Evolutionary conservation across 2,329 filamentous ascomycete species (phyloP).

Genomic region (Fusarium tricinctum): DNA sequence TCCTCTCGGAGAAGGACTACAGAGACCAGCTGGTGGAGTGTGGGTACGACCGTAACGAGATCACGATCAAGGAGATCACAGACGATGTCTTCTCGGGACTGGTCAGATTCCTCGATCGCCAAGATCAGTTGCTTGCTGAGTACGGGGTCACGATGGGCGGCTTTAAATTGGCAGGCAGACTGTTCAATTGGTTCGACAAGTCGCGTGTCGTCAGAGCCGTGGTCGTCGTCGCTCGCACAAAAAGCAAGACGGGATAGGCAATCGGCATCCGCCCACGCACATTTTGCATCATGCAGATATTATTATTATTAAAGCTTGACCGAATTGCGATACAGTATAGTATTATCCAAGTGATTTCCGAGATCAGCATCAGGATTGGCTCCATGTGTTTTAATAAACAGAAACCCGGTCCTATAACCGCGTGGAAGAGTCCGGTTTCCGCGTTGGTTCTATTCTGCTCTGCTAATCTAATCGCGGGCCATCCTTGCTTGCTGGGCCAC

Average conservation of each 20-base stretch:
- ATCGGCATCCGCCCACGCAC: not conserved
- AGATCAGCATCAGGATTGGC: not conserved
- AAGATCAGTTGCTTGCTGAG: conserved; percentile 52
- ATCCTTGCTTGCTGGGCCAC: not conserved
- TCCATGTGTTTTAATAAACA: not conserved
- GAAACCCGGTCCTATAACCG: conserved; percentile 30
- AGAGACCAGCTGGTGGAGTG: conserved; percentile 59
- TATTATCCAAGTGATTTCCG: not conserved
- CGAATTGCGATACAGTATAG: no score
- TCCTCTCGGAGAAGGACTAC: conserved; percentile 63
- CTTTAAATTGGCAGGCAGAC: conserved; percentile 54
- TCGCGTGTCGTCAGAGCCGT: conserved; percentile 54
- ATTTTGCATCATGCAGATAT: no score
- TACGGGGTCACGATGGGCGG: conserved; percentile 56
- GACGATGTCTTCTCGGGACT: conserved; percentile 66
- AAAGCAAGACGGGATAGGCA: conserved; percentile 38
- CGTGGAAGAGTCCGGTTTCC: conserved; percentile 4
- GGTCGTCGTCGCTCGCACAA: conserved; percentile 53
- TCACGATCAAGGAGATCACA: conserved; percentile 65
- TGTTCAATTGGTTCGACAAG: conserved; percentile 58
- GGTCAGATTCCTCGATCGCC: conserved; percentile 58
- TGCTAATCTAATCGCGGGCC: not conserved
- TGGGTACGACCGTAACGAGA: conserved; percentile 60
- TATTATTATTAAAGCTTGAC: no score
- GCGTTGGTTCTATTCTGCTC: not conserved